Conservation (phyloP, 2,329 filamentous ascomycete species). For the Biscogniauxia mediterranea region DNA sequence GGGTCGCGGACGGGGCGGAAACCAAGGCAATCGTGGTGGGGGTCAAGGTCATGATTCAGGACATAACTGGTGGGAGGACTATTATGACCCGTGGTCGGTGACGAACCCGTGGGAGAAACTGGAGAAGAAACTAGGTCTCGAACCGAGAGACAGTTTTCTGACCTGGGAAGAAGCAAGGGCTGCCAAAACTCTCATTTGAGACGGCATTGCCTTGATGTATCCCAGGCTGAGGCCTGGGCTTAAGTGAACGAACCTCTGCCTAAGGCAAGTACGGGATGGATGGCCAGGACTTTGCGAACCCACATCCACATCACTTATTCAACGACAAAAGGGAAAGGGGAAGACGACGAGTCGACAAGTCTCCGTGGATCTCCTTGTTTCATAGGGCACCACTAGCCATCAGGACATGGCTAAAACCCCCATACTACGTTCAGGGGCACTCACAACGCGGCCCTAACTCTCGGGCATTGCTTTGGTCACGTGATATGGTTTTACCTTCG, state of each 20-base stretch:
- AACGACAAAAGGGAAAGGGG: background rate
- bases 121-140: slow-evolving; percentile 47
- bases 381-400: background rate
- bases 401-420: background rate
- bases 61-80: slow-evolving; percentile 60
- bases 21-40: slow-evolving; percentile 16
- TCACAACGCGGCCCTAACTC: background rate
- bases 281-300: background rate
- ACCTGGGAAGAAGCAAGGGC: slow-evolving; percentile 30
- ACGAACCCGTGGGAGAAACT: slow-evolving; percentile 69
- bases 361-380: slow-evolving; percentile 1
- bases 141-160: slow-evolving; percentile 47
- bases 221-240: background rate
- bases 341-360: background rate
- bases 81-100: slow-evolving; percentile 68
- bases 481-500: slow-evolving; percentile 29
- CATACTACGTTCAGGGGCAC: background rate
- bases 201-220: background rate
- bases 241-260: background rate
- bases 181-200: slow-evolving; percentile 6
- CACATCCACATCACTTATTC: background rate
- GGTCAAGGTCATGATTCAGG: slow-evolving; percentile 37
- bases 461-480: slow-evolving; percentile 30
- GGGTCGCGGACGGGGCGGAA: slow-evolving; percentile 20
- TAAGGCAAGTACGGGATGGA: background rate